A percentile compares a stretch with the other conserved stretches of the same genome.
Conservation (phyloP, 768 basidiomycete genomes). For the Guyanaporus albipodus region DNA sequence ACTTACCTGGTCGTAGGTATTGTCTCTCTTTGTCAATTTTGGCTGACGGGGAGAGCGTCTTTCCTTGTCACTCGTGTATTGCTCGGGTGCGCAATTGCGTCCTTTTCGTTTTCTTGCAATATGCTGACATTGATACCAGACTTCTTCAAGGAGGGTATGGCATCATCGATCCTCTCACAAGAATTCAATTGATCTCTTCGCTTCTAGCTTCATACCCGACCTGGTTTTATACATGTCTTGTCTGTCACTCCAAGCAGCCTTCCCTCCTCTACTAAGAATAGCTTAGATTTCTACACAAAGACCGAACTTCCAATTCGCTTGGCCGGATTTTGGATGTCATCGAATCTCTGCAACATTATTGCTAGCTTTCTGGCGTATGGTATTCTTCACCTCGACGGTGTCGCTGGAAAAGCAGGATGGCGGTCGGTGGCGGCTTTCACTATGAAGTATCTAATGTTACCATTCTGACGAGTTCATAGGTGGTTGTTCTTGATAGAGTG, state of each 20-base stretch:
- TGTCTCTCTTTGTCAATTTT: too few relatives aligned
- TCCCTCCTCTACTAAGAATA: not conserved
- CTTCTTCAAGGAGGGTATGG: too few relatives aligned
- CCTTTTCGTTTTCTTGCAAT: too few relatives aligned
- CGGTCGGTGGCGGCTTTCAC: too few relatives aligned
- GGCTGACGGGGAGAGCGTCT: too few relatives aligned
- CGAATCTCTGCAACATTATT: slow-evolving; percentile 50
- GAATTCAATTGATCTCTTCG: too few relatives aligned
- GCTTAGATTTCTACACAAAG: slow-evolving; percentile 49
- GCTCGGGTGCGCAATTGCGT: too few relatives aligned
- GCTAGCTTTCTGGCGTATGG: slow-evolving; percentile 65
- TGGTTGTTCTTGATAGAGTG: slow-evolving; percentile 39
- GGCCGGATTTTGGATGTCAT: slow-evolving; percentile 66
- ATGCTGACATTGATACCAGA: too few relatives aligned
- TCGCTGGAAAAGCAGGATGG: slow-evolving; percentile 15
- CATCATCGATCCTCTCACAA: too few relatives aligned
- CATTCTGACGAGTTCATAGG: slow-evolving; percentile 12
- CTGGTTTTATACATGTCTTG: slow-evolving; percentile 47
- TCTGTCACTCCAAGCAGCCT: slow-evolving; percentile 23
- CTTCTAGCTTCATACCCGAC: too few relatives aligned
- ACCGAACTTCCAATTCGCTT: slow-evolving; percentile 48
- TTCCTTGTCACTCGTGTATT: too few relatives aligned
- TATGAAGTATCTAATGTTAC: not conserved
- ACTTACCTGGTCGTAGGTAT: too few relatives aligned
- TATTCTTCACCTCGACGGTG: slow-evolving; percentile 36